phyloP scores from a whole-genome alignment of 1,284 basidiomycete species.

The Rhodofomes roseus region DNA sequence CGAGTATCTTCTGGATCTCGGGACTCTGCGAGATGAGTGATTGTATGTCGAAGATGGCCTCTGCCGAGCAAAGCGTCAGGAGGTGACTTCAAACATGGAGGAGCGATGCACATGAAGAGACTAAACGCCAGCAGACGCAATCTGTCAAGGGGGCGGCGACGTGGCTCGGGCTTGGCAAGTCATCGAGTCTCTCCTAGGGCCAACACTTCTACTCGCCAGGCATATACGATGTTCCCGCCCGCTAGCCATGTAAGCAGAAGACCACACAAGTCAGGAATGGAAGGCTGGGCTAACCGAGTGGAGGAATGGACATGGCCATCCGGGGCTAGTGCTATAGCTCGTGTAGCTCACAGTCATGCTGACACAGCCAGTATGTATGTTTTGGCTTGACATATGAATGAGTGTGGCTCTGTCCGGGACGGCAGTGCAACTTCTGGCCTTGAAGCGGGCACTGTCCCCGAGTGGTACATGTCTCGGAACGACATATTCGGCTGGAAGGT shows the following conservation, averaged over 20 bases:
- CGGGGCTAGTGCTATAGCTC: background rate
- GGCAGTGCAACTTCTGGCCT: background rate
- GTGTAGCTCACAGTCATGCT: background rate
- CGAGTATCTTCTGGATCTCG: conserved; percentile 95
- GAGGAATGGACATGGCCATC: background rate
- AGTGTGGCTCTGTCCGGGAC: background rate
- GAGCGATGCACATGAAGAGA: background rate
- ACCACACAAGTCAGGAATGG: background rate
- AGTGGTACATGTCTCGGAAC: background rate
- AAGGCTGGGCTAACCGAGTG: background rate
- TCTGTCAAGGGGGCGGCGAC: conserved; percentile 1
- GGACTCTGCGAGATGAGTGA: conserved; percentile 82
- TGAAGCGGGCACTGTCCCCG: background rate
- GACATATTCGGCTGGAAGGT: background rate
- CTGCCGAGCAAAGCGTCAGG: conserved; percentile 34
- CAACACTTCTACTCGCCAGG: background rate
- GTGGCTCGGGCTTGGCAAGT: background rate
- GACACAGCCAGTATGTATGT: background rate
- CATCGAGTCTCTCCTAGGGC: background rate
- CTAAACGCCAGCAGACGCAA: background rate
- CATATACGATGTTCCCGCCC: background rate
- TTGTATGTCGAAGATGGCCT: conserved; percentile 82
- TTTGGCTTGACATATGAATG: background rate
- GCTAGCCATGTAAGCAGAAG: background rate
- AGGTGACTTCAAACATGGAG: background rate